Conservation (phyloP, 1,284 basidiomycete species). For the Wolfiporia cocos region DNA sequence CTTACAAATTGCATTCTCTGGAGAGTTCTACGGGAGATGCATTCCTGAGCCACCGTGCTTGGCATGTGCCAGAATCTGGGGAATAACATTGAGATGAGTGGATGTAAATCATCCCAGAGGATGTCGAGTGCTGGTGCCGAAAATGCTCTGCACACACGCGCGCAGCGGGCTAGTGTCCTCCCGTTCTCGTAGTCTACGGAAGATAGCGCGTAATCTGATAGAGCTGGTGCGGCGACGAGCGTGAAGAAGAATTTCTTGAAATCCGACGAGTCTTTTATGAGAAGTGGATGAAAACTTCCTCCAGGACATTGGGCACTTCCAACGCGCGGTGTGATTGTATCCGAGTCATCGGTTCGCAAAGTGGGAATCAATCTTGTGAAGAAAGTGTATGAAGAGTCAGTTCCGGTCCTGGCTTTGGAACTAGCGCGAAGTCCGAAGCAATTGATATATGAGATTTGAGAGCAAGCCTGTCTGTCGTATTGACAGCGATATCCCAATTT, state of each 20-base stretch:
- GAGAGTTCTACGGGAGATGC: neutral
- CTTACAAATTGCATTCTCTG: neutral
- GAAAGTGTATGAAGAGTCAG: too few species aligned
- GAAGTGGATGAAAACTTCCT: too few species aligned
- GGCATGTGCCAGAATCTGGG: neutral
- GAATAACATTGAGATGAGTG: neutral
- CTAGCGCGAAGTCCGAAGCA: too few species aligned
- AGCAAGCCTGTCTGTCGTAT: too few species aligned
- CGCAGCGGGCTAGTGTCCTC: neutral
- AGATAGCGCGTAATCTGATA: neutral
- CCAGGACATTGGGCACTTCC: too few species aligned
- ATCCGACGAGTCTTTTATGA: too few species aligned
- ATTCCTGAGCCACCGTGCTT: neutral
- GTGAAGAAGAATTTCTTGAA: neutral
- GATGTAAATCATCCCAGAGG: conserved; percentile 4
- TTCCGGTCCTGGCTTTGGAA: too few species aligned
- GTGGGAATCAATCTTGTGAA: too few species aligned
- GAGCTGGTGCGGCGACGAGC: neutral
- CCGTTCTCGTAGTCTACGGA: neutral
- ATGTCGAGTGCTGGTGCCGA: conserved; percentile 2
- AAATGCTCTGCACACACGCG: conserved; percentile 1
- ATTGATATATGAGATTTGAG: too few species aligned
- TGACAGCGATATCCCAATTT: too few species aligned
- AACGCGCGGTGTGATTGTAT: too few species aligned
- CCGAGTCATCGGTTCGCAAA: too few species aligned